Conservation (phyloP, 257 asterid species). For the Paraleonurus japonicus region DNA sequence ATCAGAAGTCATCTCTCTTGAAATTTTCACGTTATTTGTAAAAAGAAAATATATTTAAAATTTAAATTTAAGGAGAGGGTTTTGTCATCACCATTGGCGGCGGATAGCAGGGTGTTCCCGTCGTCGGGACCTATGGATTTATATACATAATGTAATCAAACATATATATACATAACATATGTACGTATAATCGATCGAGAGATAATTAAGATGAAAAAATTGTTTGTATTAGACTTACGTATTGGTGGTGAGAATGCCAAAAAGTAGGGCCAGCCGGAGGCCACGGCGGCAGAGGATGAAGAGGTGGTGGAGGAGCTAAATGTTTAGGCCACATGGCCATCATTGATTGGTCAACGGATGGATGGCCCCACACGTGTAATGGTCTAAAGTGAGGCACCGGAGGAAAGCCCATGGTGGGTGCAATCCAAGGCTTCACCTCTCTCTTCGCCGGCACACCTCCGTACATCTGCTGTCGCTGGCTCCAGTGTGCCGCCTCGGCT, state of each 20-base stretch:
- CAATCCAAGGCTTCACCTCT: constrained; percentile 48
- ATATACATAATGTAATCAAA: background rate
- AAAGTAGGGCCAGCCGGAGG: constrained; percentile 40
- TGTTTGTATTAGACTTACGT: no score
- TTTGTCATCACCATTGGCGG: constrained; percentile 40
- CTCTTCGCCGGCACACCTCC: constrained; percentile 42
- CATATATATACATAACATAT: background rate
- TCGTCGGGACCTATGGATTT: constrained; percentile 39
- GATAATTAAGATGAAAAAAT: no score
- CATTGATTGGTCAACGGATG: constrained; percentile 61
- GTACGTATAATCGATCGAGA: no score
- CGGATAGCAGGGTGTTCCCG: constrained; percentile 54
- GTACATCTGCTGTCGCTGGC: constrained; percentile 58
- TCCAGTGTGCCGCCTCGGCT: constrained; percentile 75
- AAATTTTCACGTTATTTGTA: no score
- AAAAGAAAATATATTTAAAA: no score
- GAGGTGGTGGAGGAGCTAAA: constrained; percentile 35
- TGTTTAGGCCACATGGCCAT: constrained; percentile 65
- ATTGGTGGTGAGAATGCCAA: constrained; percentile 58
- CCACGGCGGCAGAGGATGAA: constrained; percentile 39
- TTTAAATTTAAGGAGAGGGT: constrained; percentile 16
- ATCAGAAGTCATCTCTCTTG: no score
- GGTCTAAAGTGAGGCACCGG: constrained; percentile 62
- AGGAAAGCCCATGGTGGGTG: constrained; percentile 59
- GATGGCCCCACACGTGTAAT: constrained; percentile 91